Conservation (phyloP, 208 protist genomes). For the Leishmania guyanensis region DNA sequence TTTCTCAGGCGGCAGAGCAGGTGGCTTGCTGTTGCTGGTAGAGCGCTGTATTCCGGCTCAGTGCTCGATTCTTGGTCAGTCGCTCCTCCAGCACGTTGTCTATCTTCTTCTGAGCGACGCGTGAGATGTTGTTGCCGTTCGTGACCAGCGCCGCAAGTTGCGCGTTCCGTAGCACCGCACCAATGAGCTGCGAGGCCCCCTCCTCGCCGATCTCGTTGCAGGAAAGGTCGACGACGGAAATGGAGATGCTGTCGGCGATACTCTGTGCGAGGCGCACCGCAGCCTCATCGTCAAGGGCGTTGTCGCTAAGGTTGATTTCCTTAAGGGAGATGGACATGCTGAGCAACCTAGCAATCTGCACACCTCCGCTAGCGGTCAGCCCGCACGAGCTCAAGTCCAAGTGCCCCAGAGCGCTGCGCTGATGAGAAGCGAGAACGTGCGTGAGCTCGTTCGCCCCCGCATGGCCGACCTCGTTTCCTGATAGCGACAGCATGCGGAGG, state of each 20-base stretch:
- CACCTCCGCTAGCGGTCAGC: slow-evolving; percentile 62
- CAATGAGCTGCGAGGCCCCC: slow-evolving; percentile 73
- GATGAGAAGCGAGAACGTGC: slow-evolving; percentile 51
- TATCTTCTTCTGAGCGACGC: slow-evolving; percentile 85
- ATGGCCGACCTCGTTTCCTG: slow-evolving; percentile 75
- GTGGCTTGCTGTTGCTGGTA: slow-evolving; percentile 22
- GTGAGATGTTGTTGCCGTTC: slow-evolving; percentile 82
- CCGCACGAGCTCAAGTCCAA: slow-evolving; percentile 80
- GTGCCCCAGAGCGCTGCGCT: slow-evolving; percentile 52
- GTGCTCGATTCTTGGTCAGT: slow-evolving; percentile 54
- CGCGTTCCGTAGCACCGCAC: slow-evolving; percentile 69
- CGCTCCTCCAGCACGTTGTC: slow-evolving; percentile 80
- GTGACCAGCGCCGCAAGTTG: slow-evolving; percentile 64
- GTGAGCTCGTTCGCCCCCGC: slow-evolving; percentile 71
- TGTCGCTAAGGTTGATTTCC: slow-evolving; percentile 82
- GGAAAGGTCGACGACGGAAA: slow-evolving; percentile 70
- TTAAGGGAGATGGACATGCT: slow-evolving; percentile 59
- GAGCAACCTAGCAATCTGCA: slow-evolving; percentile 74
- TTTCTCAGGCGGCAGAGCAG: not conserved
- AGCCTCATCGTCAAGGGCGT: slow-evolving; percentile 81
- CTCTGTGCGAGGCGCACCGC: slow-evolving; percentile 64
- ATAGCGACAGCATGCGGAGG: slow-evolving; percentile 55
- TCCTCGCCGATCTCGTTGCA: slow-evolving; percentile 75
- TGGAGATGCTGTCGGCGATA: slow-evolving; percentile 64
- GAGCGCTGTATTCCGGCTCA: slow-evolving; percentile 28